These are phyloP conservation scores for Candida palmyrensis DNA, from an alignment of 805 yeast genomes.

Conservation along the genomic window DNA sequence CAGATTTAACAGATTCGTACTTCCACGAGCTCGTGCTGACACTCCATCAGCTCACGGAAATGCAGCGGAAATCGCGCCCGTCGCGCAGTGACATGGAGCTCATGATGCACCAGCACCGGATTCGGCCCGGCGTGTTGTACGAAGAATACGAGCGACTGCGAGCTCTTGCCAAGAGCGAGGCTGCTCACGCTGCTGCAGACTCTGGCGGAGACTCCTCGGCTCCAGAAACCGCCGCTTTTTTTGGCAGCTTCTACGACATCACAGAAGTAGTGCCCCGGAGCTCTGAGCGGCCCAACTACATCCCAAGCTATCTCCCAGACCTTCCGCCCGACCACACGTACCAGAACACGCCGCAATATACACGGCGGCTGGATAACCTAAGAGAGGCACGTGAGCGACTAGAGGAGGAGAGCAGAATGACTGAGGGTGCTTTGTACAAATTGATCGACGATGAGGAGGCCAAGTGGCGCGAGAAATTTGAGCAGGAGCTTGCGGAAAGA, in stretches of 20 bases:
- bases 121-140: conserved; percentile 36
- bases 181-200: conserved; percentile 9
- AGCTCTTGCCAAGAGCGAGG: conserved; percentile 7
- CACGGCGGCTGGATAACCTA: conserved; percentile 62
- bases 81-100: conserved; percentile 47
- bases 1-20: conserved; percentile 24
- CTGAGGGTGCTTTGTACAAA: conserved; percentile 70
- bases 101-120: conserved; percentile 37
- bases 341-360: conserved; percentile 66
- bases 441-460: conserved; percentile 41
- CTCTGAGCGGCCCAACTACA: conserved; percentile 32
- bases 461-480: conserved; percentile 24
- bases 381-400: conserved; percentile 63
- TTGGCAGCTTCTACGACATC: conserved; percentile 46
- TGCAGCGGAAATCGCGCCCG: conserved; percentile 57
- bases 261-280: conserved; percentile 53
- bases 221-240: conserved; percentile 45
- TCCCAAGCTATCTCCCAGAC: conserved; percentile 78
- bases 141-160: conserved; percentile 21
- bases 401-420: conserved; percentile 75
- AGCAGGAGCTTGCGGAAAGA: conserved; percentile 15
- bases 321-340: conserved; percentile 95
- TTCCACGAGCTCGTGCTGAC: conserved; percentile 32
- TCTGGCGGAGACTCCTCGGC: conserved; percentile 24
- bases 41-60: conserved; percentile 47